Base-by-base conservation (phyloP, 2,329 filamentous ascomycete genomes). In the Epichloe amarillans region DNA sequence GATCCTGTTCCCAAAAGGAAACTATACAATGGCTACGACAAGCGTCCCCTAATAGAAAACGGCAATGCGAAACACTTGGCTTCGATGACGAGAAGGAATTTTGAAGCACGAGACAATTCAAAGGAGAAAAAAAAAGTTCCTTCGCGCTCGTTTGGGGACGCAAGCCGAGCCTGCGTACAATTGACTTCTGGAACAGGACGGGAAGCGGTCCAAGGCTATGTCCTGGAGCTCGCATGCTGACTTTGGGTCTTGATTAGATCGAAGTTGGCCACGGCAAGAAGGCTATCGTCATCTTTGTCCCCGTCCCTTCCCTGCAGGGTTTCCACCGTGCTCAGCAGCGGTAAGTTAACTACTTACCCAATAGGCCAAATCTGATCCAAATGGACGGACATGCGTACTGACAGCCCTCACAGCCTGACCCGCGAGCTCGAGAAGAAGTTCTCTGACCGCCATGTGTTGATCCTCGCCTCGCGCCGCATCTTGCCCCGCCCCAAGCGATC, bases 381-480 rank as follows among this genome's bases (percentile, higher is more conserved):
- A 41, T 19, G 15, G 39, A 12, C 17, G 7, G 39, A 12, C 17
- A 4, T 33, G 23, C 3, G n/a, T 19, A 36, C 39, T 46, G 21
- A 42, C 36, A 23, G 5, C 2, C n/a, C n/a, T n/a, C 3, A 4
- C 53, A 97, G 91, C 72, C 84, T 98, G 71, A 98, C 93, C 75
- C 93, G 93, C 77, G 93, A 98, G 83, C 90, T 98, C 71, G 93
- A 98, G 86, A 98, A 98, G 89, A 98, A 98, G 82, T 98, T 98
- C 88, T 97, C 93, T 61, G 93, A 98, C 83, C 93, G 93, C 76
- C 93, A 98, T 76, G 93, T 98, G 73, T 81, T 98, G 73, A 89
- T 98, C 83, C 86, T 98, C 66, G 93, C 93, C 66, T 94, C 91
- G 69, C 93, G 93, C 82, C 93, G 93, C 75, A 98, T 98, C 69